Evolutionary conservation across 495 filamentous ascomycete genomes (phyloP).

Genomic region (Xanthoparmelia taractica): DNA sequence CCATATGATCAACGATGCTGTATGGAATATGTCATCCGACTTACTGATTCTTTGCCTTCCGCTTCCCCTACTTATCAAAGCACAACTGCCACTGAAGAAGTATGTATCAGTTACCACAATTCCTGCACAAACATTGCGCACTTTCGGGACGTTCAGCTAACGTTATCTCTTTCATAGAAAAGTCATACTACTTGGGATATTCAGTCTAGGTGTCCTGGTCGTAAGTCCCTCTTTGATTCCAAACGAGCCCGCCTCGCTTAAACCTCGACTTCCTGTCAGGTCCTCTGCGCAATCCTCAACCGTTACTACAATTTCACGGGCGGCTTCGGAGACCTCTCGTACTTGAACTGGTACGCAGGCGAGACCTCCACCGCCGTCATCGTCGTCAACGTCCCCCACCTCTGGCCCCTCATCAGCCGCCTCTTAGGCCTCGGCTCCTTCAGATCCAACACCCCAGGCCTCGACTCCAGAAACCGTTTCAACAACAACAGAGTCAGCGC

Average conservation of each 20-base stretch:
- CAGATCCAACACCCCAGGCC: conserved; percentile 23
- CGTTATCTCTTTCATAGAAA: conserved; percentile 35
- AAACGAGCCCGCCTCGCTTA: no score
- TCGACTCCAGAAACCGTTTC: conserved; percentile 5
- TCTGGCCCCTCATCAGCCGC: conserved; percentile 51
- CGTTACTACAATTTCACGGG: conserved; percentile 57
- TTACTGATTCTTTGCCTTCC: conserved; percentile 53
- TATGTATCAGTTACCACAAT: background rate
- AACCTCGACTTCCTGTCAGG: no score
- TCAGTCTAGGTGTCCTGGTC: conserved; percentile 54
- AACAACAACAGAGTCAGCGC: background rate
- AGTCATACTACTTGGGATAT: conserved; percentile 41
- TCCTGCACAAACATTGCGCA: background rate
- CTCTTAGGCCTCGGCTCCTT: conserved; percentile 44
- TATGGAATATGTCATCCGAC: conserved; percentile 63
- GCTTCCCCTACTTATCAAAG: conserved; percentile 52
- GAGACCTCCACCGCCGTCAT: conserved; percentile 56
- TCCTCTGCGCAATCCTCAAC: conserved; percentile 53
- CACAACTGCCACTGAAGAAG: conserved; percentile 38
- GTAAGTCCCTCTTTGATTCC: background rate
- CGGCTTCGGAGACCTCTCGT: conserved; percentile 44
- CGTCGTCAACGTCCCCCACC: conserved; percentile 55
- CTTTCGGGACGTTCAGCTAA: background rate
- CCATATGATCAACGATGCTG: conserved; percentile 58
- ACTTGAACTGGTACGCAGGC: conserved; percentile 61